A percentile compares a stretch with the other conserved stretches of the same genome.
phyloP scores from a whole-genome alignment of 805 yeast genomes.

The Pichia gijzeniarum region DNA sequence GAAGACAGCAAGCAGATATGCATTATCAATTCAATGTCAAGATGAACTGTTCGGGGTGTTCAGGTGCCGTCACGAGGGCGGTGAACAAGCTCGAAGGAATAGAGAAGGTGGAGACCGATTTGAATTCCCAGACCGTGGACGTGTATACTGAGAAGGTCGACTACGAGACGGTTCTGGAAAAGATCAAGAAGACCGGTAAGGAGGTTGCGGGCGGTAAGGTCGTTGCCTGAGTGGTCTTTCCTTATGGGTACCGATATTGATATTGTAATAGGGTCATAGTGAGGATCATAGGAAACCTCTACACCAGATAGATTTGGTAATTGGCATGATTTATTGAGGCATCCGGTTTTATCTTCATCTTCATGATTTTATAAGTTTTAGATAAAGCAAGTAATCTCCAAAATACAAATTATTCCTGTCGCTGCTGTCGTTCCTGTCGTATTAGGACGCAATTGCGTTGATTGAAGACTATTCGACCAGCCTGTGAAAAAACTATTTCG shows the following conservation, averaged over 20 bases:
- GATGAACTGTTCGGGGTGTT: slow-evolving; percentile 86
- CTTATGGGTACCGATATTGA: too few species aligned
- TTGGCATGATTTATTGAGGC: too few species aligned
- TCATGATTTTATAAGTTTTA: too few species aligned
- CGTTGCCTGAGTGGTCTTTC: slow-evolving; percentile 36
- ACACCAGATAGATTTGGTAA: too few species aligned
- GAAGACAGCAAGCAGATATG: slow-evolving; percentile 26
- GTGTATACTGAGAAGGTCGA: slow-evolving; percentile 48
- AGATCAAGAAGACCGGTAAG: slow-evolving; percentile 89
- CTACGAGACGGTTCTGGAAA: slow-evolving; percentile 72
- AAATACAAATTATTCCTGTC: too few species aligned
- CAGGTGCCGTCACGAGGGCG: slow-evolving; percentile 77
- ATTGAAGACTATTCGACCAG: too few species aligned
- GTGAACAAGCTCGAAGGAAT: slow-evolving; percentile 70
- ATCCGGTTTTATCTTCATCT: too few species aligned
- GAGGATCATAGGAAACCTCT: background rate
- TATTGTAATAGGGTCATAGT: background rate
- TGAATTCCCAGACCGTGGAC: slow-evolving; percentile 76
- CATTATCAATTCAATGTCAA: slow-evolving; percentile 75
- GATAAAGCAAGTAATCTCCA: too few species aligned
- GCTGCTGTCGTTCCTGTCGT: too few species aligned
- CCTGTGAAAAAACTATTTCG: too few species aligned
- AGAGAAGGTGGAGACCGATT: slow-evolving; percentile 60
- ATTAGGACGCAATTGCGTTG: too few species aligned
- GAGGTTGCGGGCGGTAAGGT: slow-evolving; percentile 61